Base-by-base conservation (phyloP, 352 stramenopile species). In the Globisporangium nodosum region DNA sequence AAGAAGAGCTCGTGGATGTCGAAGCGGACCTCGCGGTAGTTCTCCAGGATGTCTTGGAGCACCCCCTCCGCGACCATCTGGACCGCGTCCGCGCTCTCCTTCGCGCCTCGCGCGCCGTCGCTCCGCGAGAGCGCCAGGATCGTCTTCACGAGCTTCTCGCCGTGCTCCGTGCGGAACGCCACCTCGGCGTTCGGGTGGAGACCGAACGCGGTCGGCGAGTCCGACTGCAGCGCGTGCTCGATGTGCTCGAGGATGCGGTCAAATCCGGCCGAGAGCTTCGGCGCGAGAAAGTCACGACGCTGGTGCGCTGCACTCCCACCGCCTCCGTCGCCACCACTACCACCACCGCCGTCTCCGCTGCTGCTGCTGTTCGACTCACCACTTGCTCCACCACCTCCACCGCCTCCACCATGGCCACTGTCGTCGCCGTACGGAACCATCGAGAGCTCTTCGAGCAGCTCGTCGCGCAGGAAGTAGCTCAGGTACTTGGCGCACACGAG, bases 131-230 rank as follows among this genome's bases (percentile, higher is more conserved):
- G 71, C 7, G 92, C 55, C n/a, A 97, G 47, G 42, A 97, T 82
- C 12, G 84, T 81, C 56, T 81, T 63, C 43, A 97, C 71, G 21
- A 97, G 64, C 9, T 74, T 69, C 21, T 96, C 84, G 0, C 85
- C 88, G 43, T 81, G 76, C 11, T 91, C 75, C 12, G 90, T 98
- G 21, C 88, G 84, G 62, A 97, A 98, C 18, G 83, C 85, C 15
- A 98, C 94, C 63, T 97, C 91, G 6, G 90, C 88, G 66, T 98
- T 98, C n/a, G 92, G 87, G 56, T 98, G 92, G 46, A 98, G 48
- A 0, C 90, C 90, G 74, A 98, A 97, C 3, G 89, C 88, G 11
- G 84, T 75, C 0, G 92, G 90, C 0, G 85, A 86, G 45, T 98
- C 92, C 40, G 76, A 86, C 33, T 78, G 42, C n/a, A 97, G 65